Evolutionary conservation across 1,139 yeast genomes (phyloP), one percentile per base, ranked within the genome.

Genomic region (Wickerhamomyces sp.): DNA sequence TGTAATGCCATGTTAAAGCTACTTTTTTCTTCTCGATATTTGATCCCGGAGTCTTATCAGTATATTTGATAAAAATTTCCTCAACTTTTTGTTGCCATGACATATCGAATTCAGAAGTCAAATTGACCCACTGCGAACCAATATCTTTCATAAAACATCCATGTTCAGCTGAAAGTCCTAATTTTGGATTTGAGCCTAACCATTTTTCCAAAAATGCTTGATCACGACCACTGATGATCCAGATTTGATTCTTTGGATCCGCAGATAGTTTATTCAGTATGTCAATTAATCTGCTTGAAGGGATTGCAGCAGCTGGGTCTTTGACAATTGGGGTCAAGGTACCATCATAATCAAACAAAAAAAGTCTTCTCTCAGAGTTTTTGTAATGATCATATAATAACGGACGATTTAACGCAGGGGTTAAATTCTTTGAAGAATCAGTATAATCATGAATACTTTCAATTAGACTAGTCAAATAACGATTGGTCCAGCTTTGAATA

Each of bases 241-340:
- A 94, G 40, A 94, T 84, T 60, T 81, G 84, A 65, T 94, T 94
- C 51, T 75, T 74, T 4, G 94, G 93, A 62, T 93, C 98, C 3
- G 73, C 72, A 2, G 85, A 72, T 46, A 94, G 72, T 32, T 72
- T 68, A 36, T 76, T 73, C 49, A 94, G 67, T 9, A 85, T 79
- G 14, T 71, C 67, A 51, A 80, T 75, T 43, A 93, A 71, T 54
- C 85, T 75, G 10, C 84, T 81, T 1, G 95, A 81, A 2, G 99
- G 99, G 41, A 93, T 86, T 1, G 99, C 99, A 0, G 99, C 97
- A n/a, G 94, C 90, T 1, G 99, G 99, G 57, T 93, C 98, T 37
- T 81, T 78, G 6, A 93, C 98, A 61, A 93, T 93, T 9, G 98
- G 98, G 0, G 98, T 88, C 56, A 93, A 73, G 0, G 99, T 93